Percentiles rank a stretch among this genome's conserved stretches.
These are phyloP conservation scores for Vanilla planifolia DNA, from an alignment of 106 monocot genomes.

Conservation along the genomic window DNA sequence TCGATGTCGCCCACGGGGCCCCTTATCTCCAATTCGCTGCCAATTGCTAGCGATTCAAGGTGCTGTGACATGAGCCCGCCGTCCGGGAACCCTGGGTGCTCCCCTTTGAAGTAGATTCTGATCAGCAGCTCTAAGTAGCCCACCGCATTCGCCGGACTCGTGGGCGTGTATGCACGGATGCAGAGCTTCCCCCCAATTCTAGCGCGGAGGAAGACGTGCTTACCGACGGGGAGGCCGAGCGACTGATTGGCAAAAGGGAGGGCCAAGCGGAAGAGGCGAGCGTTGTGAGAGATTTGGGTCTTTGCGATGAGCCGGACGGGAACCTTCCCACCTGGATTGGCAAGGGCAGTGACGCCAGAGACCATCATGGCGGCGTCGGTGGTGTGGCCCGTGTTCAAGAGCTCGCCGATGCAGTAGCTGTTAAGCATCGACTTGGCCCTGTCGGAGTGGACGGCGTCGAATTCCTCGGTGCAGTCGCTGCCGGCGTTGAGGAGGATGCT, in stretches of 20 bases:
- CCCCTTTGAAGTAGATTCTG: constrained; percentile 69
- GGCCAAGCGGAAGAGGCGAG: constrained; percentile 70
- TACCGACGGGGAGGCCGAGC: constrained; percentile 75
- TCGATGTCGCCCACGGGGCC: constrained; percentile 87
- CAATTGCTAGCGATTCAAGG: constrained; percentile 59
- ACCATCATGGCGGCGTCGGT: not conserved
- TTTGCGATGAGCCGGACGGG: constrained; percentile 51
- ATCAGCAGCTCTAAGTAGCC: constrained; percentile 82
- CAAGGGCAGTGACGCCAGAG: constrained; percentile 37
- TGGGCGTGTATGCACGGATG: constrained; percentile 93
- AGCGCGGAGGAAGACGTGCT: constrained; percentile 77
- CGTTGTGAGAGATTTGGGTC: constrained; percentile 51
- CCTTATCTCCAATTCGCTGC: constrained; percentile 54
- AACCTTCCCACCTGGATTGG: constrained; percentile 60
- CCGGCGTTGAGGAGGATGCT: constrained; percentile 97
- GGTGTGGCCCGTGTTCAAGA: constrained; percentile 32
- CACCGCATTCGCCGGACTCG: constrained; percentile 50
- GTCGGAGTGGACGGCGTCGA: constrained; percentile 95
- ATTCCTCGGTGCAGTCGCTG: constrained; percentile 89
- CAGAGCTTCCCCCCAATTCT: constrained; percentile 66
- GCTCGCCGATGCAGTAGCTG: constrained; percentile 76
- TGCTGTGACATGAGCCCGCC: constrained; percentile 89
- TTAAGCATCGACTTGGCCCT: constrained; percentile 80
- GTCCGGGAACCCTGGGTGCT: constrained; percentile 52
- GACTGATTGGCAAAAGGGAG: constrained; percentile 50